These are phyloP conservation scores for Bullera alba DNA, from an alignment of 768 basidiomycete species.

Conservation along the genomic window DNA sequence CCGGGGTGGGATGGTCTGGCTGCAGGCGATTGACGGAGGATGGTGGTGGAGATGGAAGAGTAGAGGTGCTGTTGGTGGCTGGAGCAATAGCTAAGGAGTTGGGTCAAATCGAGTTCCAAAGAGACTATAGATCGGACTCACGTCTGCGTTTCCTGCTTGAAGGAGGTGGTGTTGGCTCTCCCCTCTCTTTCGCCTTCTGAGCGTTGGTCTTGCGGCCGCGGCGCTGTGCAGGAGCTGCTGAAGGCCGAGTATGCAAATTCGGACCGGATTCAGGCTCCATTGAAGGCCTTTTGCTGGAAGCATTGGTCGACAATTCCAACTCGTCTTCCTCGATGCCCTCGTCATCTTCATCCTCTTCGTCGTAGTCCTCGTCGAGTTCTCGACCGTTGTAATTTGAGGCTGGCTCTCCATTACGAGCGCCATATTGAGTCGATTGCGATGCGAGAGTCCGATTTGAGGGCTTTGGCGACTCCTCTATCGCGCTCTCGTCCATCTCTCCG, in stretches of 20 bases:
- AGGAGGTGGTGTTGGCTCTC: conserved; percentile 2
- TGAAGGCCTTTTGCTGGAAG: too few relatives aligned
- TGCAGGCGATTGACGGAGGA: conserved; percentile 2
- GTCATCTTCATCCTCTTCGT: not conserved
- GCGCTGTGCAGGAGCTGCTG: too few relatives aligned
- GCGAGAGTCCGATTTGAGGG: too few relatives aligned
- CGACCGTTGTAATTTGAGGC: too few relatives aligned
- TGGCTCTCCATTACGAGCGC: too few relatives aligned
- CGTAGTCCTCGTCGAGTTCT: not conserved
- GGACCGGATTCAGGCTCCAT: too few relatives aligned
- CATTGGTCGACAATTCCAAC: conserved; percentile 5
- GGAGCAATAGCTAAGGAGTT: conserved; percentile 1
- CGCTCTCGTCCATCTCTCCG: not conserved
- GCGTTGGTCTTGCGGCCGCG: conserved; percentile 5
- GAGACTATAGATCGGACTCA: conserved; percentile 8
- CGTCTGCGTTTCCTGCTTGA: conserved; percentile 18
- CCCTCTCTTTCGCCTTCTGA: not conserved
- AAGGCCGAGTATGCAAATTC: too few relatives aligned
- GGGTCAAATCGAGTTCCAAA: not conserved
- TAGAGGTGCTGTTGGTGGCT: conserved; percentile 14
- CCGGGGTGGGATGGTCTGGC: conserved; percentile 31
- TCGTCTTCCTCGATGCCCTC: conserved; percentile 16
- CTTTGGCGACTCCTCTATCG: not conserved
- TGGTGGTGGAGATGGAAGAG: conserved; percentile 25
- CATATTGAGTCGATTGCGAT: too few relatives aligned